These are phyloP conservation scores for Porpolomopsis calyptriformis DNA, from an alignment of 768 basidiomycete genomes.

Conservation along the genomic window DNA sequence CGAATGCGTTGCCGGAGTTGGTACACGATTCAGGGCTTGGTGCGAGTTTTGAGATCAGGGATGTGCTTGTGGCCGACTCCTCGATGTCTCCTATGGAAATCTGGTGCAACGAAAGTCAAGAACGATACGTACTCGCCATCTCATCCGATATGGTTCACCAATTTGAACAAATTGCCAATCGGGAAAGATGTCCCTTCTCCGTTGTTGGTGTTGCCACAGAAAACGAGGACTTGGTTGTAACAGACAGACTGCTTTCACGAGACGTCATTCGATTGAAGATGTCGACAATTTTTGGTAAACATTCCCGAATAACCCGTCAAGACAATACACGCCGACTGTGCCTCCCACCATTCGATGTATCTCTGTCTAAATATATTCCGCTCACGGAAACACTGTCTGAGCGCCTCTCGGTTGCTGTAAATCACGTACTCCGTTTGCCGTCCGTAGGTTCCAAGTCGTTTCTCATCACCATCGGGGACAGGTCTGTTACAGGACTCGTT, in stretches of 20 bases:
- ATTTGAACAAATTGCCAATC: conserved; percentile 69
- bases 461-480: conserved; percentile 96
- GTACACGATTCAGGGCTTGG: conserved; percentile 95
- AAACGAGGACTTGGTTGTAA: conserved; percentile 77
- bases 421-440: conserved; percentile 82
- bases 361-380: conserved; percentile 60
- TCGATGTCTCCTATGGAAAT: conserved; percentile 99
- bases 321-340: conserved; percentile 40
- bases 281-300: conserved; percentile 94
- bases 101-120: conserved; percentile 99
- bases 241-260: conserved; percentile 67
- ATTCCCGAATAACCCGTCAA: conserved; percentile 78
- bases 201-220: conserved; percentile 81
- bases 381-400: conserved; percentile 27
- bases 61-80: conserved; percentile 82
- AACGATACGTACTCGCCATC: conserved; percentile 92
- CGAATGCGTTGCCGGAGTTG: conserved; percentile 92
- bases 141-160: conserved; percentile 45
- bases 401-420: conserved; percentile 51
- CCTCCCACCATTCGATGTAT: conserved; percentile 55
- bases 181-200: conserved; percentile 91
- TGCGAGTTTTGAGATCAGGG: conserved; percentile 85
- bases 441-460: conserved; percentile 94
- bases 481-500: conserved; percentile 88
- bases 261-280: conserved; percentile 86